Evolutionary conservation across 2,329 filamentous ascomycete genomes (phyloP).

Genomic region (Pseudonectria buxi): DNA sequence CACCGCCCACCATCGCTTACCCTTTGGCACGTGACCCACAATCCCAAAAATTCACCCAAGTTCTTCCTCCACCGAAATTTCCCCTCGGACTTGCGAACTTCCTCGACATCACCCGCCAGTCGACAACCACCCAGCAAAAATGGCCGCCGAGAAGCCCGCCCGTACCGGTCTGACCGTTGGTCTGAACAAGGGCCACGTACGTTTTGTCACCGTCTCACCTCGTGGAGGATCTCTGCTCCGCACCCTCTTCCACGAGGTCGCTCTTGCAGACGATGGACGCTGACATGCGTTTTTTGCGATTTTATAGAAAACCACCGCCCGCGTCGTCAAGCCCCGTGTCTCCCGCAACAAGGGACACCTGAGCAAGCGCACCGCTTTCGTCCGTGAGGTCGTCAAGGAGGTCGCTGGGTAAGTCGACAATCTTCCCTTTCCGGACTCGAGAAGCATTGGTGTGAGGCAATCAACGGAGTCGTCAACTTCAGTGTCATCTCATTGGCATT

Average conservation of each 20-base stretch:
- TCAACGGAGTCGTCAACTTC: not conserved
- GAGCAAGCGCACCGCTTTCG: conserved; percentile 95
- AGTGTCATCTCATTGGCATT: no score
- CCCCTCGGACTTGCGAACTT: conserved; percentile 8
- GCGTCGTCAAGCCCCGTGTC: conserved; percentile 71
- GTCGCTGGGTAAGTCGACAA: conserved; percentile 74
- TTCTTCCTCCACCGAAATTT: conserved; percentile 17
- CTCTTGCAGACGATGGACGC: conserved; percentile 55
- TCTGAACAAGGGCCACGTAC: conserved; percentile 60
- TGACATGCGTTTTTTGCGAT: conserved; percentile 36
- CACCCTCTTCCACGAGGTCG: conserved; percentile 20
- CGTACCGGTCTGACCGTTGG: conserved; percentile 55
- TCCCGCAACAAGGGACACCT: conserved; percentile 89
- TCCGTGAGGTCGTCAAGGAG: conserved; percentile 96
- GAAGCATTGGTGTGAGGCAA: not conserved
- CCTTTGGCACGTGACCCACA: conserved; percentile 27
- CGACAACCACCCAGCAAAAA: conserved; percentile 34
- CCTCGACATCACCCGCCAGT: conserved; percentile 22
- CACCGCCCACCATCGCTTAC: conserved; percentile 13
- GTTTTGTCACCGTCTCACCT: conserved; percentile 57
- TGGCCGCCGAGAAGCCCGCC: conserved; percentile 54
- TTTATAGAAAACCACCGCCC: conserved; percentile 72
- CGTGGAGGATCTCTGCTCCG: conserved; percentile 64
- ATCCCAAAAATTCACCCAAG: conserved; percentile 14
- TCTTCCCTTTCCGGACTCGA: not conserved